Evolutionary conservation across 441 rosid species (phyloP), one percentile per base, ranked within the genome.

Genomic region (Rhodomyrtus psidioides): DNA sequence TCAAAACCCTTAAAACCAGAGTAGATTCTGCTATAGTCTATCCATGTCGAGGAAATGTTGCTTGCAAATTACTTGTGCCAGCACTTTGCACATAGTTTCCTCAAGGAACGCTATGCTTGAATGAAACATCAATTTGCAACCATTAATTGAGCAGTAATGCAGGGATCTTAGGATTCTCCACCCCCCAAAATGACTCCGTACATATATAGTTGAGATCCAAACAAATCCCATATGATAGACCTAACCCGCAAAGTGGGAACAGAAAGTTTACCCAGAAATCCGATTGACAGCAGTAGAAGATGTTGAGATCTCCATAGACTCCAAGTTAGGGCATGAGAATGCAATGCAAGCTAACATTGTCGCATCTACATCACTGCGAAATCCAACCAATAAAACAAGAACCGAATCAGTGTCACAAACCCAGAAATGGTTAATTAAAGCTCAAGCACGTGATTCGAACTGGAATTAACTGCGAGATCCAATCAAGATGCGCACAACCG

Each of bases 291-390:
- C 94, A 60, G 88, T 53, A 28, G 87, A 93, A 6, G 92, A 91
- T 54, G 85, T 90, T 56, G 92, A 88, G 81, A 95, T 93, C 94
- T 96, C 99, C 96, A 97, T 84, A 28, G 79, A 90, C 93, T 95
- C 98, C 91, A 97, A 90, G 86, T 90, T 89, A 46, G 99, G 97
- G 86, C 99, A 96, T 46, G 98, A 96, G 86, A 97, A 97, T 0
- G 98, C 99, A 89, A 95, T 94, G 89, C 99, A 97, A 10, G 99
- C 98, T 84, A 97, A 87, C 93, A 93, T 92, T 1, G 98, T 95
- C 28, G 99, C 95, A 81, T 96, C 99, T 53, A 95, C 88, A 86
- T 95, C 99, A 88, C 99, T 96, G 96, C 94, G 90, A 83, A 86
- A 55, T n/a, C 81, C 84, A 82, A 85, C 85, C 44, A 24, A 14